Evolutionary conservation across 768 basidiomycete species (phyloP).

Genomic region (Phaffia australis): DNA sequence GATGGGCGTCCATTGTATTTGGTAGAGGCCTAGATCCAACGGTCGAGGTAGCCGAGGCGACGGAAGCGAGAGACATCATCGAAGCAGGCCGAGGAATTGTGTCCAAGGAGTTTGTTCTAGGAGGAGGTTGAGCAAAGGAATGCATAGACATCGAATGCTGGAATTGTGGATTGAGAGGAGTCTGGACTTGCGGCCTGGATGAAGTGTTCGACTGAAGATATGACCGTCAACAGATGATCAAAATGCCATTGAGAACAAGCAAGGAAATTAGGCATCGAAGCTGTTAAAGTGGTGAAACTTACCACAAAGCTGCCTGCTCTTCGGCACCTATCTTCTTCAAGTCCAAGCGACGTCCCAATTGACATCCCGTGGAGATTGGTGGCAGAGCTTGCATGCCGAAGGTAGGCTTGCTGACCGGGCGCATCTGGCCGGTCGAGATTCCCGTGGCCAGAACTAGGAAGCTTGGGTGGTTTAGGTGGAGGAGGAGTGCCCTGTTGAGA

Average conservation of each 20-base stretch:
- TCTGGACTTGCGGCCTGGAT: not conserved
- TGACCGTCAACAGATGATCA: no score
- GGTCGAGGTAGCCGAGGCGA: not conserved
- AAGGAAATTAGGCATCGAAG: not conserved
- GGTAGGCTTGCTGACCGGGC: not conserved
- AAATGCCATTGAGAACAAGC: no score
- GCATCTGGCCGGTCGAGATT: slow-evolving; percentile 13
- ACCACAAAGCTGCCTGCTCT: not conserved
- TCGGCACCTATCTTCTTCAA: not conserved
- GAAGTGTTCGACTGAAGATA: not conserved
- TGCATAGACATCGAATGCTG: slow-evolving; percentile 9
- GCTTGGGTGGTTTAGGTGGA: slow-evolving; percentile 21
- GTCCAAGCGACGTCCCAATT: not conserved
- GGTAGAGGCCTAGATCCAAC: not conserved
- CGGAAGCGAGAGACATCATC: slow-evolving; percentile 10
- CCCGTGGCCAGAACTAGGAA: not conserved
- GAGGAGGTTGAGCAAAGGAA: not conserved
- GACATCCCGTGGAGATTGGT: slow-evolving; percentile 12
- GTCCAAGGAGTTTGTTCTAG: not conserved
- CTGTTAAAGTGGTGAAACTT: not conserved
- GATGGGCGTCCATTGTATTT: not conserved
- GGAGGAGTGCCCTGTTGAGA: slow-evolving; percentile 16
- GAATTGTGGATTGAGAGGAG: not conserved
- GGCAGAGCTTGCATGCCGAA: slow-evolving; percentile 14
- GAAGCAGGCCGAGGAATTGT: slow-evolving; percentile 10